Percentiles rank a stretch among this genome's conserved stretches.
These are phyloP conservation scores for Pichia paraexigua DNA, from an alignment of 805 yeast genomes.

Conservation along the genomic window DNA sequence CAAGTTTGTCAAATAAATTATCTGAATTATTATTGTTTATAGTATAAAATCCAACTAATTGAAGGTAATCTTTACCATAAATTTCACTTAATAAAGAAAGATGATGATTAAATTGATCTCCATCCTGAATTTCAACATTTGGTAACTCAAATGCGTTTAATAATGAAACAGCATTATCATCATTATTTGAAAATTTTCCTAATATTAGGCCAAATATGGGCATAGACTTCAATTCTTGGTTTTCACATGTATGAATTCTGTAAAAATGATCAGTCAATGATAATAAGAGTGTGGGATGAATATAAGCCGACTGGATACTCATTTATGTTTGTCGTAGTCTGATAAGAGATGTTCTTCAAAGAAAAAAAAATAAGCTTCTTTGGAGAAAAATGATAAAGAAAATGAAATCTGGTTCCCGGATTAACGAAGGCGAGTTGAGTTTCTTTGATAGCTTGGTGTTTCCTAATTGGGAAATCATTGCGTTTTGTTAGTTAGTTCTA, in stretches of 20 bases:
- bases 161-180: neutral
- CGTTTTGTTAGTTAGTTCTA: too few relatives aligned
- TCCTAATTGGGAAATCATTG: too few relatives aligned
- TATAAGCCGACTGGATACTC: neutral
- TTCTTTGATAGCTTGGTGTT: neutral
- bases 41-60: slow-evolving; percentile 20
- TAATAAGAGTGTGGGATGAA: slow-evolving; percentile 4
- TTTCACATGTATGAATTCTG: neutral
- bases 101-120: neutral
- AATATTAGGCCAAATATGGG: slow-evolving; percentile 7
- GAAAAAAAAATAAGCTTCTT: too few relatives aligned
- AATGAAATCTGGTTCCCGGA: too few relatives aligned
- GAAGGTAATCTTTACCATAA: slow-evolving; percentile 16
- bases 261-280: slow-evolving; percentile 10
- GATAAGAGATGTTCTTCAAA: too few relatives aligned
- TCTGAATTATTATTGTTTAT: neutral
- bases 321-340: too few relatives aligned
- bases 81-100: slow-evolving; percentile 17
- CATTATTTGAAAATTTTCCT: slow-evolving; percentile 2
- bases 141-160: slow-evolving; percentile 8
- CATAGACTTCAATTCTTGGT: neutral
- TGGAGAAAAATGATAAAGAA: neutral
- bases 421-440: too few relatives aligned
- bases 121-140: neutral
- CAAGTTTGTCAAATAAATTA: neutral